Conservation (phyloP, 2,329 filamentous ascomycete genomes). For the Knoxdaviesia capensis region DNA sequence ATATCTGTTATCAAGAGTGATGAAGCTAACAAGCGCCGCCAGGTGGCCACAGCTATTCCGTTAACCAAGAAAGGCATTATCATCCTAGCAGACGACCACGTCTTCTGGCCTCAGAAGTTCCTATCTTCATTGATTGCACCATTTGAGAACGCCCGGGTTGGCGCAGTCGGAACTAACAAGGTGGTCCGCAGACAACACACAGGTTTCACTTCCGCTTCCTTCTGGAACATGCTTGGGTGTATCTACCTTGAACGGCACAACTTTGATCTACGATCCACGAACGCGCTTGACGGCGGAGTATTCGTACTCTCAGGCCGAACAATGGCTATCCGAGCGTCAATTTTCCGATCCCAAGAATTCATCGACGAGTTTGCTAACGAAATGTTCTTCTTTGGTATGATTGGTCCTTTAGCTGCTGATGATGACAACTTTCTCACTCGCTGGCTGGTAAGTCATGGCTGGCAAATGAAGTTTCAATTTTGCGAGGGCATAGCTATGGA, state of each 20-base stretch:
- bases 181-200: slow-evolving; percentile 19
- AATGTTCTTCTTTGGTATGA: slow-evolving; percentile 22
- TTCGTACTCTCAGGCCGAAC: slow-evolving; percentile 39
- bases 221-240: slow-evolving; percentile 35
- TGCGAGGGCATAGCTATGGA: slow-evolving; percentile 23
- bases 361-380: slow-evolving; percentile 25
- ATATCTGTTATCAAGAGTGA: slow-evolving; percentile 13
- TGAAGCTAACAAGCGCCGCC: slow-evolving; percentile 25
- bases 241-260: slow-evolving; percentile 42
- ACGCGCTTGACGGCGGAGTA: slow-evolving; percentile 35
- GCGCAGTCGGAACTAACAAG: slow-evolving; percentile 36
- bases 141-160: slow-evolving; percentile 20
- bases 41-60: slow-evolving; percentile 23
- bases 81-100: slow-evolving; percentile 27
- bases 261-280: slow-evolving; percentile 36
- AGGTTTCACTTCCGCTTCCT: slow-evolving; percentile 11
- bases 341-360: slow-evolving; percentile 24
- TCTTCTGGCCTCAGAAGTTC: slow-evolving; percentile 25
- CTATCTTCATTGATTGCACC: slow-evolving; percentile 18
- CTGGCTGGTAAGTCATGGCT: slow-evolving; percentile 26
- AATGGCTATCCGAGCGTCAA: slow-evolving; percentile 24
- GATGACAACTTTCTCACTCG: slow-evolving; percentile 44
- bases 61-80: slow-evolving; percentile 7
- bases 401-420: slow-evolving; percentile 27
- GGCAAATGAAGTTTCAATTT: slow-evolving; percentile 33